Conservation (phyloP, 495 filamentous ascomycete genomes). For the Pyrenopolyporus hunteri region DNA sequence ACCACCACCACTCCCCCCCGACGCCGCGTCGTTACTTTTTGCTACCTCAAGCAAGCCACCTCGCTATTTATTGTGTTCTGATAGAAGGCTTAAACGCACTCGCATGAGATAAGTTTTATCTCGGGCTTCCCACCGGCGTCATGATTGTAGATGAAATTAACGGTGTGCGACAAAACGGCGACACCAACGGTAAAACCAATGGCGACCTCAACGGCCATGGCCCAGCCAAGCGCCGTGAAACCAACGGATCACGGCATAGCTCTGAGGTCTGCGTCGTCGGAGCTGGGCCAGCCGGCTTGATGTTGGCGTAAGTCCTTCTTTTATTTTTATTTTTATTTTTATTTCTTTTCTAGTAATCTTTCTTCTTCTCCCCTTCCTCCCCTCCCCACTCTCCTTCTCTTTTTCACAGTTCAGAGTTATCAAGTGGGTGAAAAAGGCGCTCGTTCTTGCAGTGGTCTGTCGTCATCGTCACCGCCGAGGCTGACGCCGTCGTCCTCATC, state of each 20-base stretch:
- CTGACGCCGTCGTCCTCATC: neutral
- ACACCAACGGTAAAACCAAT: constrained; percentile 35
- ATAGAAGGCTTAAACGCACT: constrained; percentile 16
- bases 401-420: too few species aligned
- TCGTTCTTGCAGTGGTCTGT: neutral
- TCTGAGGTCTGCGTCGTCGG: constrained; percentile 70
- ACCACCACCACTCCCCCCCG: constrained; percentile 5
- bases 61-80: constrained; percentile 17
- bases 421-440: neutral
- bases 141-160: constrained; percentile 35
- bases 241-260: constrained; percentile 40
- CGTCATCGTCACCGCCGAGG: neutral
- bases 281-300: constrained; percentile 72
- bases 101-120: constrained; percentile 19
- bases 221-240: constrained; percentile 38
- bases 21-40: constrained; percentile 17
- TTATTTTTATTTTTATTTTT: neutral
- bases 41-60: constrained; percentile 31
- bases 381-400: too few species aligned
- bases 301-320: constrained; percentile 63
- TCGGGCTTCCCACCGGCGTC: constrained; percentile 21
- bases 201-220: constrained; percentile 31
- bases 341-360: neutral
- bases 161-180: constrained; percentile 36
- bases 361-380: neutral